Percentiles rank a stretch among this genome's conserved stretches.
phyloP scores from a whole-genome alignment of 352 stramenopile genomes.

The Globisporangium barbulae region DNA sequence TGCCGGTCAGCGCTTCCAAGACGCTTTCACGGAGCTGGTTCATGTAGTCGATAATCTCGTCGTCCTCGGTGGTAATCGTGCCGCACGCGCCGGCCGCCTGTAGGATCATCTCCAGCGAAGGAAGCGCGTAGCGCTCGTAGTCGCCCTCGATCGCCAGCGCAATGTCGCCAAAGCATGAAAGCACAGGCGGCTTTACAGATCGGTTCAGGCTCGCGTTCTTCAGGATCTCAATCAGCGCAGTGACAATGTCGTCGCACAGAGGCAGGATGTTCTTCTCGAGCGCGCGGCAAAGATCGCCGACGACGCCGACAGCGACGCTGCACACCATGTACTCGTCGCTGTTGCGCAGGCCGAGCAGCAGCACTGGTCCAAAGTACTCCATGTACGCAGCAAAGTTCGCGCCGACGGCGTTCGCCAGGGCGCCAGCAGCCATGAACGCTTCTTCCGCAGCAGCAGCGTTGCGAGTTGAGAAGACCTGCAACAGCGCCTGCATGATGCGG shows the following conservation, averaged over 20 bases:
- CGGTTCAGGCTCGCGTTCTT: conserved; percentile 92
- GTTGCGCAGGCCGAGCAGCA: conserved; percentile 92
- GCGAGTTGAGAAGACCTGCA: conserved; percentile 93
- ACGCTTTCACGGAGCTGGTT: conserved; percentile 95
- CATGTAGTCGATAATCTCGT: conserved; percentile 98
- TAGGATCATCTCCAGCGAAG: conserved; percentile 83
- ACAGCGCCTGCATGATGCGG: conserved; percentile 93
- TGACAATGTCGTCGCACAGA: conserved; percentile 94
- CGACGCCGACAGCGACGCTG: conserved; percentile 92
- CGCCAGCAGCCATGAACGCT: conserved; percentile 93
- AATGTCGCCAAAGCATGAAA: conserved; percentile 97
- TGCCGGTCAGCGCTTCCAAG: conserved; percentile 96
- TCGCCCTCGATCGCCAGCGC: conserved; percentile 93
- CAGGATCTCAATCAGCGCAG: conserved; percentile 93
- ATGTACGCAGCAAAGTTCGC: conserved; percentile 96
- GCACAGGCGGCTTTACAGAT: conserved; percentile 95
- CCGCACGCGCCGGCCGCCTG: conserved; percentile 86
- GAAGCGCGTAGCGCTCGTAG: conserved; percentile 85
- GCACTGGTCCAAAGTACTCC: conserved; percentile 88
- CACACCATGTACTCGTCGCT: conserved; percentile 97
- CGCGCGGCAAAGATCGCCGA: conserved; percentile 94
- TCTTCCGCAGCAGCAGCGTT: conserved; percentile 95
- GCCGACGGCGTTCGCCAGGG: conserved; percentile 92
- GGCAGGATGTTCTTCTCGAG: conserved; percentile 90
- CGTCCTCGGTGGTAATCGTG: conserved; percentile 90